Conservation (phyloP, 148 eudicot species). For the Rhododendron mucronatum region DNA sequence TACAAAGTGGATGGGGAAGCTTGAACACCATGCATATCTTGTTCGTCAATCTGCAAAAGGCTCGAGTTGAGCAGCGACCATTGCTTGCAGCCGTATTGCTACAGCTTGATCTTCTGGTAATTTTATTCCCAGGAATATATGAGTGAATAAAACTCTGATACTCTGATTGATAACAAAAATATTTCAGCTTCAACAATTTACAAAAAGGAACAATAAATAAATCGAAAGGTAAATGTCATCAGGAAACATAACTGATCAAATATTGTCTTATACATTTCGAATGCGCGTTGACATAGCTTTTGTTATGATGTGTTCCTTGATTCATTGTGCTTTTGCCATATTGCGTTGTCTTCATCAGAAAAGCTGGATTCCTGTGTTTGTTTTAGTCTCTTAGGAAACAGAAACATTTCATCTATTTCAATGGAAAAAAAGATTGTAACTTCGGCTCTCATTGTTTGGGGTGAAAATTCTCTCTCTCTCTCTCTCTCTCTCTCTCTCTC, state of each 20-base stretch:
- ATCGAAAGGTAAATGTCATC: neutral
- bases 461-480: too few relatives aligned
- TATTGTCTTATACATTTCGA: neutral
- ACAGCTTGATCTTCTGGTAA: slow-evolving; percentile 53
- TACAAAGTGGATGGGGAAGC: slow-evolving; percentile 30
- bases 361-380: neutral
- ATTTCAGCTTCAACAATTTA: neutral
- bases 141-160: neutral
- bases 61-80: slow-evolving; percentile 37
- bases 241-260: neutral
- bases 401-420: neutral
- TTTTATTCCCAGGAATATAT: neutral
- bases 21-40: slow-evolving; percentile 41
- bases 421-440: neutral
- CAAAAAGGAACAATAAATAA: neutral
- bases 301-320: neutral
- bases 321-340: neutral
- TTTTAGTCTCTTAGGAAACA: neutral
- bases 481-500: too few relatives aligned
- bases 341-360: neutral
- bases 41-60: slow-evolving; percentile 37
- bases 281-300: neutral
- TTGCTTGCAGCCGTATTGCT: slow-evolving; percentile 35
- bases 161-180: neutral
- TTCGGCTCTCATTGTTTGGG: too few relatives aligned